These are phyloP conservation scores for Dothideomycetes sp. DNA, from an alignment of 2,329 filamentous ascomycete species.

Conservation along the genomic window DNA sequence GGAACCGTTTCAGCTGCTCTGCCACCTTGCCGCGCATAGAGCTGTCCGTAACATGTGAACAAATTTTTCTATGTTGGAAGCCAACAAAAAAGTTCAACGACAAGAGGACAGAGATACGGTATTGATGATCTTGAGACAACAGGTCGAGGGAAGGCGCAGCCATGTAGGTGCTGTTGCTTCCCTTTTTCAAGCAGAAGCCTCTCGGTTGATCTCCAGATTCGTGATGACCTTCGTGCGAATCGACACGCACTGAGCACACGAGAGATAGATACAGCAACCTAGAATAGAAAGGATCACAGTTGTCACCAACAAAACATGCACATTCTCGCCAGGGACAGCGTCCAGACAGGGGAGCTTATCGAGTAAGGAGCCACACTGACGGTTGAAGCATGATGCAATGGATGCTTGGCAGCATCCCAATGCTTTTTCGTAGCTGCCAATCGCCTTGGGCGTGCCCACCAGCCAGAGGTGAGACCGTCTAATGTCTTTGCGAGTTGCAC, in stretches of 20 bases:
- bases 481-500: conserved; percentile 6
- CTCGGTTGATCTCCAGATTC: background rate
- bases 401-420: conserved; percentile 7
- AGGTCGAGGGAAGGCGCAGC: background rate
- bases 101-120: background rate
- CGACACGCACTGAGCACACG: background rate
- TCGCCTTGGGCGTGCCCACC: conserved; percentile 2
- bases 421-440: conserved; percentile 2
- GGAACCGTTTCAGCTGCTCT: conserved; percentile 5
- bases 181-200: background rate
- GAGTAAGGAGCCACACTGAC: conserved; percentile 3
- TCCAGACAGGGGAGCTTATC: conserved; percentile 6
- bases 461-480: conserved; percentile 2
- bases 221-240: background rate
- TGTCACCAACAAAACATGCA: background rate
- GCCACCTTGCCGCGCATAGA: conserved; percentile 2
- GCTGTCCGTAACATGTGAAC: background rate
- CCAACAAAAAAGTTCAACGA: background rate
- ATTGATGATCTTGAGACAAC: background rate
- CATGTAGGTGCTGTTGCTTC: background rate
- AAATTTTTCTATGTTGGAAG: background rate
- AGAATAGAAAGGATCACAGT: conserved; percentile 7
- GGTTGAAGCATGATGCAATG: conserved; percentile 12
- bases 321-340: background rate
- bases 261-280: background rate